Evolutionary conservation across 2,329 filamentous ascomycete genomes (phyloP).

Genomic region (Sphaerulina vaccinii): DNA sequence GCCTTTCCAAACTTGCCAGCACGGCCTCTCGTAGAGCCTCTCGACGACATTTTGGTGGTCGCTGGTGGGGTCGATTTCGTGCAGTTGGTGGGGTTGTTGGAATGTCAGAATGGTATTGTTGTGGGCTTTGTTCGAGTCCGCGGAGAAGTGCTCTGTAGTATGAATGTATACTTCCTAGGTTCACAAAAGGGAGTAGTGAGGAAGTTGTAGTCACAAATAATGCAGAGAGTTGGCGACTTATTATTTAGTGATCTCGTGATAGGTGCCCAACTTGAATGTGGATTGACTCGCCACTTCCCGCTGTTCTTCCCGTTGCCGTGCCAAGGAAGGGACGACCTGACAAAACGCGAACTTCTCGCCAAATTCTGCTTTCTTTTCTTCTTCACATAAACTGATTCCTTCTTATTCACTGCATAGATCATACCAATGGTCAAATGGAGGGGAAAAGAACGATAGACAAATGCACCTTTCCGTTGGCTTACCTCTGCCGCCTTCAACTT

Average conservation of each 20-base stretch:
- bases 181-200: neutral
- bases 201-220: neutral
- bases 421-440: slow-evolving; percentile 57
- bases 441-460: slow-evolving; percentile 68
- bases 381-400: slow-evolving; percentile 45
- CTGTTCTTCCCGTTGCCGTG: slow-evolving; percentile 10
- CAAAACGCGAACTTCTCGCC: neutral
- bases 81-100: slow-evolving; percentile 6
- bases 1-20: slow-evolving; percentile 95
- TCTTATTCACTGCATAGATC: slow-evolving; percentile 68
- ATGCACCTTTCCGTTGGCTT: slow-evolving; percentile 54
- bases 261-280: slow-evolving; percentile 9
- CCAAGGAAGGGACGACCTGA: neutral
- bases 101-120: slow-evolving; percentile 23
- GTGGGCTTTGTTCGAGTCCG: neutral
- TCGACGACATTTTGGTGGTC: slow-evolving; percentile 49
- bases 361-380: slow-evolving; percentile 33
- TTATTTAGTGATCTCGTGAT: slow-evolving; percentile 11
- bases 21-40: slow-evolving; percentile 61
- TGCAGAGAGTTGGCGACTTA: no score
- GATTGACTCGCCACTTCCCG: neutral
- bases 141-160: slow-evolving; percentile 1
- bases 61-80: neutral
- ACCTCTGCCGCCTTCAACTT: slow-evolving; percentile 53
- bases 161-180: neutral